Evolutionary conservation across 129 eudicot species (phyloP).

Genomic region (Artemisia argyi): DNA sequence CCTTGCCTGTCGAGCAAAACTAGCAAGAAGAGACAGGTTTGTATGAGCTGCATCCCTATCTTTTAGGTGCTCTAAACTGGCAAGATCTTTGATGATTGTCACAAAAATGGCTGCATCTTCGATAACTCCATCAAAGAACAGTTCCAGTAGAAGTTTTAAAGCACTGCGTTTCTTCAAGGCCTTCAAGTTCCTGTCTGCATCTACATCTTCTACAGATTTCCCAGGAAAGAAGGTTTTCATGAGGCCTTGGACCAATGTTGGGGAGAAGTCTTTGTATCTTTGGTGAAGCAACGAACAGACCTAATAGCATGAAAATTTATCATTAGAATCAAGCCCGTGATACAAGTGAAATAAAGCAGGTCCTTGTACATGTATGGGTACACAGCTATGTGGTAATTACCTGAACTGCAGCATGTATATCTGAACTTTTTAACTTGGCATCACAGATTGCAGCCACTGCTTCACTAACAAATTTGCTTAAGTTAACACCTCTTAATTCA

Average conservation of each 20-base stretch:
- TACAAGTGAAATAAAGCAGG: not conserved
- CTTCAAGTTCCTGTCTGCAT: constrained; percentile 73
- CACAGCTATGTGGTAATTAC: constrained; percentile 28
- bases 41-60: constrained; percentile 95
- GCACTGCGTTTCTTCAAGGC: constrained; percentile 98
- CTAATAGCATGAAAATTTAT: constrained; percentile 30
- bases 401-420: constrained; percentile 97
- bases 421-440: constrained; percentile 84
- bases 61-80: constrained; percentile 83
- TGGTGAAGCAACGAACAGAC: constrained; percentile 98
- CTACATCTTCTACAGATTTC: constrained; percentile 73
- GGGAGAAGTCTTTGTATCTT: constrained; percentile 88
- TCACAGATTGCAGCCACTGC: constrained; percentile 97
- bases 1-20: constrained; percentile 97
- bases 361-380: no score
- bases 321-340: not conserved
- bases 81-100: constrained; percentile 84
- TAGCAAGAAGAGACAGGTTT: constrained; percentile 90
- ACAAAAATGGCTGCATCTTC: constrained; percentile 76
- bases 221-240: constrained; percentile 80
- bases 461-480: constrained; percentile 96
- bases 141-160: constrained; percentile 82
- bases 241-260: constrained; percentile 86
- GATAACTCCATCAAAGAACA: constrained; percentile 90
- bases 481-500: constrained; percentile 79